Base-by-base conservation (phyloP, 1,139 yeast genomes). In the Lodderomyces beijingensis region DNA sequence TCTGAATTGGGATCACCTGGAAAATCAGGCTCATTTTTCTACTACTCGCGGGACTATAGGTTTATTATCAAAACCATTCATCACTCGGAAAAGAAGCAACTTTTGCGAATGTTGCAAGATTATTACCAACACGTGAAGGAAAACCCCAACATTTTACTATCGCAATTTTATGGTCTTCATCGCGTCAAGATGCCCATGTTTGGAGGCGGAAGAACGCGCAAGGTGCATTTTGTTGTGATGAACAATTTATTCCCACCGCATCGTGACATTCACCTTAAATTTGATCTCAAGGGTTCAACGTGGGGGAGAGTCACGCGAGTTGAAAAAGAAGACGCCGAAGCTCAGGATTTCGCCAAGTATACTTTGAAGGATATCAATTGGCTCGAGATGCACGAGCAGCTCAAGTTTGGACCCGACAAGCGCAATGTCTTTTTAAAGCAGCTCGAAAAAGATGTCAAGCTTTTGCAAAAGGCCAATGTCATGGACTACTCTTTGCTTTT, bases 1-100 rank as follows among this genome's bases (percentile, higher is more conserved):
- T 83, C 94, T 20, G 97, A 91, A 58, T 66, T 89, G 43, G 95
- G 93, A 14, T 87, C 96, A 2, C 97, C 97, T 0, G 99, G 99
- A 3, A 93, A 93, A 57, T 82, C 94, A 48, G 98, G 98, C 0
- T 87, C 96, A 0, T 89, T 91, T 51, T 93, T 93, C 53, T 93
- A 91, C 60, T 93, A 84, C 56, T 87, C 96, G 9, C 70, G 96
- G 43, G 98, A 93, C 60, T 89, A 82, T 59, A 73, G 93, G 42
- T 93, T 85, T 57, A 91, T 93, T 50, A 93, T 93, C 59, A 93
- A 93, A 55, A 93, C 99, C 0, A 87, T 93, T 39, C 96, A 87
- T 54, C 95, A 86, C 49, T 66, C 94, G 1, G 99, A 93, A 52
- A 97, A 91, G 60, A 77, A 77, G 42, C 93, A 85, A 56, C 60